phyloP scores from a whole-genome alignment of 495 filamentous ascomycete genomes.

The Penicilliopsis zonata region DNA sequence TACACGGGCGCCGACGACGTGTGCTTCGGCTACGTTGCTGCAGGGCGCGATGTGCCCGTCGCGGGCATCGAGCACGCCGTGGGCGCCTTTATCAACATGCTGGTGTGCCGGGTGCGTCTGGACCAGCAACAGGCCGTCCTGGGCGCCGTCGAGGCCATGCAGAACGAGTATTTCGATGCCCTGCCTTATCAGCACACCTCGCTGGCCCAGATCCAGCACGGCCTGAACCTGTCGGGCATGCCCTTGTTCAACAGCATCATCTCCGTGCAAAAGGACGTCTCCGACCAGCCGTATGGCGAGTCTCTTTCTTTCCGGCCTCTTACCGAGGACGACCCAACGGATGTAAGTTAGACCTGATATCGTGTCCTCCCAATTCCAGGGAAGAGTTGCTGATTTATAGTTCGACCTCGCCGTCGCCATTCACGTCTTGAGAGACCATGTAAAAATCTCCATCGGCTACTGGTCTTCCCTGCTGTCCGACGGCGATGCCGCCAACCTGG shows the following conservation, averaged over 20 bases:
- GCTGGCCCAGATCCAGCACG: conserved; percentile 24
- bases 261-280: conserved; percentile 9
- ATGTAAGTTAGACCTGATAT: conserved; percentile 5
- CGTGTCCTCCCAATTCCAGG: not conserved
- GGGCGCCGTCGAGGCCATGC: conserved; percentile 16
- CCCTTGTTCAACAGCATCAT: conserved; percentile 29
- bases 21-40: conserved; percentile 29
- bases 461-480: conserved; percentile 11
- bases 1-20: conserved; percentile 31
- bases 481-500: conserved; percentile 8
- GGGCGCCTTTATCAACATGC: conserved; percentile 12
- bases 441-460: conserved; percentile 13
- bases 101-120: conserved; percentile 13
- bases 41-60: conserved; percentile 17
- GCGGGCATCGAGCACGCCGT: conserved; percentile 9
- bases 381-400: not conserved
- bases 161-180: conserved; percentile 16
- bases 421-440: conserved; percentile 20
- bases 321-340: conserved; percentile 34
- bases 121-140: conserved; percentile 7
- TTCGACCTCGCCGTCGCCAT: conserved; percentile 41
- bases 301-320: conserved; percentile 12
- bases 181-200: conserved; percentile 21
- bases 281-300: not conserved
- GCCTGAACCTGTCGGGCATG: conserved; percentile 11